Evolutionary conservation across 2,329 filamentous ascomycete genomes (phyloP), one percentile per base, ranked within the genome.

Genomic region (Stachybotrys chlorohalonatus): DNA sequence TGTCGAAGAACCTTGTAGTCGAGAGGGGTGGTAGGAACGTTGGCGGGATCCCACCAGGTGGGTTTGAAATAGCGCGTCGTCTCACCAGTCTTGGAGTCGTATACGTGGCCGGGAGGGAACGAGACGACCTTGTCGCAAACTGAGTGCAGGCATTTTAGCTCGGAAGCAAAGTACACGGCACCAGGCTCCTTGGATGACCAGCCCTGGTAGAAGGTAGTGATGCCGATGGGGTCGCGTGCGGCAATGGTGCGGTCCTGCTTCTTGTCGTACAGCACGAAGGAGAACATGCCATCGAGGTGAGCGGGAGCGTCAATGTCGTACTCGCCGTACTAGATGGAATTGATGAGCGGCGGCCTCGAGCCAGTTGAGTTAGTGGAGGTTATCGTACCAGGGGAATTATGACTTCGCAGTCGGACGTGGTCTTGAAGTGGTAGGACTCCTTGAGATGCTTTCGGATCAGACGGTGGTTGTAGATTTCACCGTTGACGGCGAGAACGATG

Each of bases 381-480:
- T 51, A 42, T 31, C 84, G 70, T 81, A 95, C 90, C 80, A 99
- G 74, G 62, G 95, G 94, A 69, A 99, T 96, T 73, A 99, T 95
- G 69, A 99, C 93, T 75, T 99, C 94, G 75, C 94, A 99, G 70
- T 99, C 94, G 45, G 93, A 97, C 69, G 94, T 88, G 61, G 94
- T 99, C 85, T 96, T 96, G 85, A 97, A 99, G 73, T 92, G 86
- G 75, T 96, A 96, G 45, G 85, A 82, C 57, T 79, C 84, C 75
- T 90, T 90, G 65, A 96, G 78, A 64, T 79, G 79, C 77, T 96
- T 97, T 70, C 94, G 87, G 67, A 99, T 81, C 67, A 96, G 83
- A 70, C 93, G 89, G 77, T 99, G 94, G 85, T 99, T 99, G 82
- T 99, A 99, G 71, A 99, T 99, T 73, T 99, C 94, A 75, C 94